phyloP scores from a whole-genome alignment of 352 stramenopile genomes.

The Phytopythium aichiense region DNA sequence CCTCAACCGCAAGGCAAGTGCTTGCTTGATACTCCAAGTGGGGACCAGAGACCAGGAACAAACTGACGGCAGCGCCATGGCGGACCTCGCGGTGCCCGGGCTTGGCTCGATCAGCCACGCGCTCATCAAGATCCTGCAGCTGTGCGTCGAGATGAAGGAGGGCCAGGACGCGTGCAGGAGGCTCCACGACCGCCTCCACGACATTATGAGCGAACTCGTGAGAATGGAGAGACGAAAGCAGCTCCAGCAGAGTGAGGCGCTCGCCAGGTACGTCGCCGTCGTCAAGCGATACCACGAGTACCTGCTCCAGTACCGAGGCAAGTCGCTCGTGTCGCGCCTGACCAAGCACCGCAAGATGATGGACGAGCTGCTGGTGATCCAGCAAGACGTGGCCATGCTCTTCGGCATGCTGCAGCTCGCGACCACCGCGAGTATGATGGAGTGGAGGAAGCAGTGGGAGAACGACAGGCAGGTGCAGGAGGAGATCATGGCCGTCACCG shows the following conservation, averaged over 20 bases:
- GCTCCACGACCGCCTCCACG: constrained; percentile 12
- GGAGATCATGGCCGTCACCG: not conserved
- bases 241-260: not conserved
- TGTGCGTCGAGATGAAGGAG: constrained; percentile 27
- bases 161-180: constrained; percentile 12
- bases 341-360: constrained; percentile 8
- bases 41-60: too few species aligned
- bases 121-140: constrained; percentile 17
- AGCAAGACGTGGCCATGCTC: constrained; percentile 14
- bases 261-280: constrained; percentile 10
- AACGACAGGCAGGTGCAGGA: constrained; percentile 4
- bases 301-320: constrained; percentile 8
- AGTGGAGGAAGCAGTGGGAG: constrained; percentile 14
- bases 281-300: constrained; percentile 1
- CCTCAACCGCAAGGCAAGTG: too few species aligned
- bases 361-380: constrained; percentile 9
- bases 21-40: too few species aligned
- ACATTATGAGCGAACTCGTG: not conserved
- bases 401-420: constrained; percentile 8
- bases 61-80: not conserved
- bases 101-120: constrained; percentile 22
- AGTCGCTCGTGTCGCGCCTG: constrained; percentile 11
- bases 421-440: constrained; percentile 7
- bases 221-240: not conserved
- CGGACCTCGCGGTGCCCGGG: constrained; percentile 25